Conservation (phyloP, 2,329 filamentous ascomycete genomes). For the Aspergillaceae sp. region DNA sequence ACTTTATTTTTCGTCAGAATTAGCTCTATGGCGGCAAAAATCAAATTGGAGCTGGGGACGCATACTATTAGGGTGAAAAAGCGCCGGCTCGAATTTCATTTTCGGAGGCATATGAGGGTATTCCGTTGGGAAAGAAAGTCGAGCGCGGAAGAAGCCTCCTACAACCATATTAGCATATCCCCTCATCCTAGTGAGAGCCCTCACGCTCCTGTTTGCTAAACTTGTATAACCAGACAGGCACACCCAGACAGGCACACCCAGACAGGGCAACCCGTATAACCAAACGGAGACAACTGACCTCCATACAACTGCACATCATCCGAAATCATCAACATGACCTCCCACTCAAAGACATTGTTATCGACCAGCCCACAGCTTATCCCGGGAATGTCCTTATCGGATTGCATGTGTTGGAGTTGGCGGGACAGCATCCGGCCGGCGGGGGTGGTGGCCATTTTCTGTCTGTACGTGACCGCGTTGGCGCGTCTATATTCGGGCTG, state of each 20-base stretch:
- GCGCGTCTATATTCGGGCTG: background rate
- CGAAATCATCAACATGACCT: slow-evolving; percentile 97
- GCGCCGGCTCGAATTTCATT: slow-evolving; percentile 74
- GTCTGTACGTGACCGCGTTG: background rate
- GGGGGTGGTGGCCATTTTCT: slow-evolving; percentile 36
- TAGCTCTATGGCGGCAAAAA: no score
- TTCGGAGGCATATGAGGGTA: slow-evolving; percentile 85
- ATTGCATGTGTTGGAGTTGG: slow-evolving; percentile 92
- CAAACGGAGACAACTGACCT: slow-evolving; percentile 46
- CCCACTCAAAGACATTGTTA: slow-evolving; percentile 92
- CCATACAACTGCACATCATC: slow-evolving; percentile 92
- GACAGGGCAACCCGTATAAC: background rate
- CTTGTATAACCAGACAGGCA: background rate
- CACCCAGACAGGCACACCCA: background rate
- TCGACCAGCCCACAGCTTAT: slow-evolving; percentile 86
- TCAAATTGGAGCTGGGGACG: slow-evolving; percentile 4
- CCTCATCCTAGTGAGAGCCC: background rate
- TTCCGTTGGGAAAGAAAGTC: slow-evolving; percentile 69
- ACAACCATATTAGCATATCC: slow-evolving; percentile 4
- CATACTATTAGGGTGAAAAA: slow-evolving; percentile 86
- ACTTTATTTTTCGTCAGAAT: slow-evolving; percentile 38
- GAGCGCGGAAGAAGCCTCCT: slow-evolving; percentile 89
- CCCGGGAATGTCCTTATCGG: slow-evolving; percentile 80
- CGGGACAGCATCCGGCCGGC: slow-evolving; percentile 60
- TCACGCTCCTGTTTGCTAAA: background rate